Base-by-base conservation (phyloP, 768 basidiomycete genomes). In the Solioccasus polychromus region DNA sequence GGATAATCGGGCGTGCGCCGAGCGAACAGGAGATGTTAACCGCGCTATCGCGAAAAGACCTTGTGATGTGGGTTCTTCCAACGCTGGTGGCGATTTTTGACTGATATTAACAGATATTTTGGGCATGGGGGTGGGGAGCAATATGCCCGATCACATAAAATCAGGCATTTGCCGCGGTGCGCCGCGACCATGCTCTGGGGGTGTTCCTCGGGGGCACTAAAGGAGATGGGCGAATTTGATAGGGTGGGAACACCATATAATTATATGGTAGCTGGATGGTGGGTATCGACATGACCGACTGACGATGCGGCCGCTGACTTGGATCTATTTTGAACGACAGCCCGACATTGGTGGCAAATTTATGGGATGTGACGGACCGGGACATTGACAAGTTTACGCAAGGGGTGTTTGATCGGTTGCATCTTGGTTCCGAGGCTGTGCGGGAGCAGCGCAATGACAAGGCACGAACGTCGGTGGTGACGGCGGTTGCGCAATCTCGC, bases 211-310 rank as follows among this genome's bases (percentile, higher is more conserved):
- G 96, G 95, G 9, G 69, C 79, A 1, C 65, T 99, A 51, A 76
- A 78, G 44, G 90, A 95, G 38, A 90, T 91, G 82, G 96, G 96
- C 4, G 92, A 96, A 53, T 94, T 93, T 57, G 96, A 98, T 59
- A 76, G 90, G 9, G 77, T 80, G 12, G 96, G 96, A 17, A 97
- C 92, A 12, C 92, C 96, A 1, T 84, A 89, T 63, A 85, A 92
- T 55, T 99, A 99, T 63, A 91, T 97, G 88, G 62, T 97, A n/a
- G 91, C 86, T 32, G 96, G 95, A 59, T 95, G 94, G 95, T 97
- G 59, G 60, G 93, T 77, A 8, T 22, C 22, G 40, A n/a, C 19
- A 17, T 40, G 39, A 14, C 24, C n/a, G 11, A 14, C 18, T 12
- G 22, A 45, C 8, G 39, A 32, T 25, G 29, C 12, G 28, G 0